Evolutionary conservation across 176 grass and related monocot species (phyloP).

Genomic region (Stipa capillata): DNA sequence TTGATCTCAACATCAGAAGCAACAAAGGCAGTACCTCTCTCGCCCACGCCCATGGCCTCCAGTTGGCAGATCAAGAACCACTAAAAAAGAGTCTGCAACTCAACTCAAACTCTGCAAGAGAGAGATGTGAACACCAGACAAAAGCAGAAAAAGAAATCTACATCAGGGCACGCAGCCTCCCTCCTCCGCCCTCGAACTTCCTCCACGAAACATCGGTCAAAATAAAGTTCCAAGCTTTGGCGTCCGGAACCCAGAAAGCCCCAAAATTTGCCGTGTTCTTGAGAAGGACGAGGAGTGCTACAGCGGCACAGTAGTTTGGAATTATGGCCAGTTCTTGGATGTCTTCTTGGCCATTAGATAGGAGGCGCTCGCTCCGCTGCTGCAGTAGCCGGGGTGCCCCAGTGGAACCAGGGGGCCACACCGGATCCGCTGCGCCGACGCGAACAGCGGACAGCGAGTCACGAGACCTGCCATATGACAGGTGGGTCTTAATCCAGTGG

Average conservation of each 20-base stretch:
- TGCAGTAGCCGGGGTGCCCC: not conserved
- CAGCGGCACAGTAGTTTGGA: constrained; percentile 31
- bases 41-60: constrained; percentile 8
- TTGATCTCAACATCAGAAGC: constrained; percentile 3
- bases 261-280: not conserved
- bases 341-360: constrained; percentile 11
- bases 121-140: not conserved
- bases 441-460: not conserved
- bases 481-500: not conserved
- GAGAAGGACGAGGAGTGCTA: not conserved
- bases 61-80: constrained; percentile 13
- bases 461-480: not conserved
- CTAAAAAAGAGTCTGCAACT: not conserved
- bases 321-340: constrained; percentile 30
- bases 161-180: constrained; percentile 18
- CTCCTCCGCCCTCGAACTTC: not conserved
- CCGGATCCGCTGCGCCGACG: not conserved
- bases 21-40: not conserved
- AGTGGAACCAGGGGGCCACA: constrained; percentile 7
- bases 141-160: constrained; percentile 19
- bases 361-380: not conserved
- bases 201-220: not conserved
- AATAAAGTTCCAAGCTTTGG: not conserved
- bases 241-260: not conserved
- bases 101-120: not conserved